phyloP scores from a whole-genome alignment of 345 rosid genomes.

The Gossypium rotundifolium region DNA sequence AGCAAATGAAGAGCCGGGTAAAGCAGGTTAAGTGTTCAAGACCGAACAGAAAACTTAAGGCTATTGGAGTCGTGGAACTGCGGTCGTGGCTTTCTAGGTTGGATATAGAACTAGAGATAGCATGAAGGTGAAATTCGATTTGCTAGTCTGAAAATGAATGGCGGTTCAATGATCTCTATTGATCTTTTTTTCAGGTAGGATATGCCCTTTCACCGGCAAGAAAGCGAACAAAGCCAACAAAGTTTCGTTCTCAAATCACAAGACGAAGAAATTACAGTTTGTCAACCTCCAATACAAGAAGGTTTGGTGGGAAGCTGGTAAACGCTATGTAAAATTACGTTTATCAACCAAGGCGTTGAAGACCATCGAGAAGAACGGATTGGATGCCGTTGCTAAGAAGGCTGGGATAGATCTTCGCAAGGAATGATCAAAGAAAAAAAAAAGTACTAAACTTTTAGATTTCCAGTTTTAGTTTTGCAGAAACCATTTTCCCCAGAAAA shows the following conservation, averaged over 20 bases:
- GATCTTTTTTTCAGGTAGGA: conserved; percentile 50
- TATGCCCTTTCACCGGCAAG: conserved; percentile 98
- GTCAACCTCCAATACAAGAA: conserved; percentile 90
- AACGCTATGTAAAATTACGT: conserved; percentile 72
- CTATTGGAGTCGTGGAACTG: neutral
- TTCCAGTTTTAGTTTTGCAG: neutral
- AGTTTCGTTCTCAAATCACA: conserved; percentile 96
- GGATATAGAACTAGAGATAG: neutral
- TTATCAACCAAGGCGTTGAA: conserved; percentile 74
- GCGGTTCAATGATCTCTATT: neutral
- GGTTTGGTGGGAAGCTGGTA: conserved; percentile 98
- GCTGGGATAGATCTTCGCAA: conserved; percentile 89
- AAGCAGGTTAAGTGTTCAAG: neutral
- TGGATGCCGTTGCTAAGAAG: conserved; percentile 96
- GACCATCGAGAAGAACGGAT: conserved; percentile 90
- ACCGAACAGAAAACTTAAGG: neutral
- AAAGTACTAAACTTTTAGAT: neutral
- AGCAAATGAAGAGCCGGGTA: no score
- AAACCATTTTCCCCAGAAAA: neutral
- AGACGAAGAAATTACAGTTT: conserved; percentile 82
- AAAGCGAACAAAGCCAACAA: conserved; percentile 84
- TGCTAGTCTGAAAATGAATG: neutral
- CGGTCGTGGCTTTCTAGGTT: neutral
- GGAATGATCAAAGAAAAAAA: conserved; percentile 19
- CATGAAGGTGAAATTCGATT: neutral